Evolutionary conservation across 257 asterid genomes (phyloP).

Genomic region (Lantana camara): DNA sequence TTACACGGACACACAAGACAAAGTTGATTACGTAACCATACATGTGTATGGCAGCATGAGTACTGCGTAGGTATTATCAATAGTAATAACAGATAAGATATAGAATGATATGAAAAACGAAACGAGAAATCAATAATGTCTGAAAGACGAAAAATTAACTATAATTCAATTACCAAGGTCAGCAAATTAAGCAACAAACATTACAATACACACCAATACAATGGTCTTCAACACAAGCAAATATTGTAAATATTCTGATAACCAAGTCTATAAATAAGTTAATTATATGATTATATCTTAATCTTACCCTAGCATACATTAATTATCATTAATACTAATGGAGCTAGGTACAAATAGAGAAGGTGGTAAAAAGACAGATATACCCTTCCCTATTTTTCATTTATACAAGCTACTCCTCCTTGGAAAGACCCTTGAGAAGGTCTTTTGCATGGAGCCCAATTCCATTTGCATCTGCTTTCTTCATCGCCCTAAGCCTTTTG

Average conservation of each 20-base stretch:
- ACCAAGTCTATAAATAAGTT: constrained; percentile 13
- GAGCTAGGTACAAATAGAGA: background rate
- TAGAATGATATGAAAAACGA: too few species aligned
- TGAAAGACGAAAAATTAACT: too few species aligned
- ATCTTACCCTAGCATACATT: background rate
- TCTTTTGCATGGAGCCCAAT: constrained; percentile 51
- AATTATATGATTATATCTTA: background rate
- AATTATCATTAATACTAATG: background rate
- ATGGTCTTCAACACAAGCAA: background rate
- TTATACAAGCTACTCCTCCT: constrained; percentile 31
- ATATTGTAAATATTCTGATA: constrained; percentile 25
- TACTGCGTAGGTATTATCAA: too few species aligned
- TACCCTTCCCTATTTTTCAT: constrained; percentile 23
- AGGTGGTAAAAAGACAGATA: constrained; percentile 23
- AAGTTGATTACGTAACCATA: too few species aligned
- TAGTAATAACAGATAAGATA: too few species aligned
- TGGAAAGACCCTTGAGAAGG: constrained; percentile 54
- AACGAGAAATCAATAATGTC: too few species aligned
- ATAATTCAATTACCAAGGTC: constrained; percentile 22
- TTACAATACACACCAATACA: constrained; percentile 18
- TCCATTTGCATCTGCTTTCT: constrained; percentile 58
- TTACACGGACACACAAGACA: too few species aligned
- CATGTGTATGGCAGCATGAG: too few species aligned
- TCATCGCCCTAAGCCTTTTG: constrained; percentile 76
- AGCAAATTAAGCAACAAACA: constrained; percentile 22